These are phyloP conservation scores for Coffea eugenioides DNA, from an alignment of 257 asterid species.

Conservation along the genomic window DNA sequence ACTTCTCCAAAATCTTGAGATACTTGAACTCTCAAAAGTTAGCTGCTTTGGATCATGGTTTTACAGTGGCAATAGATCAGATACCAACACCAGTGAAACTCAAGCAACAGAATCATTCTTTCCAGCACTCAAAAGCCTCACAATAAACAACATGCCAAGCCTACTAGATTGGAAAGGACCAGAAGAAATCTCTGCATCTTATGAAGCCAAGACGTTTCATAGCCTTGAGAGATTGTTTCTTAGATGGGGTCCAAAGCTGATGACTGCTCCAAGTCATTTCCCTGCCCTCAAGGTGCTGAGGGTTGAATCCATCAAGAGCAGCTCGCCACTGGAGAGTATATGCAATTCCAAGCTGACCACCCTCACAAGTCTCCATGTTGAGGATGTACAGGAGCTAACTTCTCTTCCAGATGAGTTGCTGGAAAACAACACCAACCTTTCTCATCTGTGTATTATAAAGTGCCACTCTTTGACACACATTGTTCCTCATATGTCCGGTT, in stretches of 20 bases:
- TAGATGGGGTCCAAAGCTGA: not conserved
- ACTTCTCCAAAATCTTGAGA: conserved; percentile 18
- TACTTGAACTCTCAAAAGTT: conserved; percentile 10
- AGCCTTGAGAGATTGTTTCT: conserved; percentile 16
- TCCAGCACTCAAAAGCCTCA: conserved; percentile 19
- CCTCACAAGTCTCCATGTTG: not conserved
- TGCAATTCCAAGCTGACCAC: conserved; percentile 18
- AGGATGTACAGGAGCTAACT: not conserved
- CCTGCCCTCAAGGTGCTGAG: conserved; percentile 14
- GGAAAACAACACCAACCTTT: conserved; percentile 1
- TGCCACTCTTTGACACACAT: conserved; percentile 12
- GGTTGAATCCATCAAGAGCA: not conserved
- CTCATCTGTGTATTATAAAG: not conserved
- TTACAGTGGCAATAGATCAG: conserved; percentile 3
- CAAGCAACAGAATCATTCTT: conserved; percentile 6
- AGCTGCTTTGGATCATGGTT: conserved; percentile 16
- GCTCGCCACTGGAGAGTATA: conserved; percentile 21
- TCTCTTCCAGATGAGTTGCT: conserved; percentile 13
- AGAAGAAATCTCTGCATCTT: not conserved
- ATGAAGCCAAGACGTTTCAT: conserved; percentile 18
- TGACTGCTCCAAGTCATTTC: conserved; percentile 26
- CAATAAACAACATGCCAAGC: conserved; percentile 3
- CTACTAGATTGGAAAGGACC: conserved; percentile 24
- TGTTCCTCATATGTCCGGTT: conserved; percentile 4
- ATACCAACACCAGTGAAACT: not conserved